These are phyloP conservation scores for Scenedesmus sp. DNA, from an alignment of 163 green algal species.

Conservation along the genomic window DNA sequence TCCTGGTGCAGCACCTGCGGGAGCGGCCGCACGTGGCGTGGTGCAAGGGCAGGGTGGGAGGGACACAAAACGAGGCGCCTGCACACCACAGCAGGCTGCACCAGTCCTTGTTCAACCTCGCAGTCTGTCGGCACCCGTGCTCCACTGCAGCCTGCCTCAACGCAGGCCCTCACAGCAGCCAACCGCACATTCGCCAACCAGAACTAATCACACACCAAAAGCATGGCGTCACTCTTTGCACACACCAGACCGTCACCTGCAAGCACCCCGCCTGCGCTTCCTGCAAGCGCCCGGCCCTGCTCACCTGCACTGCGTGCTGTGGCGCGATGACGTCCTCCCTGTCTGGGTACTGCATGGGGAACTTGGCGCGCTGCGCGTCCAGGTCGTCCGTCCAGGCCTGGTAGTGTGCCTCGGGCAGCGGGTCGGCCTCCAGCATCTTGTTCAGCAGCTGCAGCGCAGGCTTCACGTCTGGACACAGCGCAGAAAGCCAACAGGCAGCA, in stretches of 20 bases:
- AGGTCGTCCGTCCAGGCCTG: slow-evolving; percentile 79
- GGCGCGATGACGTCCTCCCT: slow-evolving; percentile 94
- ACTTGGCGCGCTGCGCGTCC: slow-evolving; percentile 73
- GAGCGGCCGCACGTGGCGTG: too few relatives aligned
- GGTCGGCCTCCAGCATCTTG: slow-evolving; percentile 75
- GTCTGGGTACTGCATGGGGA: slow-evolving; percentile 90
- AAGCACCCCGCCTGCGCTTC: too few relatives aligned
- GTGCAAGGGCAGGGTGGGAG: neutral
- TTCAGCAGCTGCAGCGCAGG: slow-evolving; percentile 90
- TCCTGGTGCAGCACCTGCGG: slow-evolving; percentile 89
- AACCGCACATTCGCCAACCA: too few relatives aligned
- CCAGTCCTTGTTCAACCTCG: too few relatives aligned
- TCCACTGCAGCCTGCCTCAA: too few relatives aligned
- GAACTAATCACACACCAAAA: too few relatives aligned
- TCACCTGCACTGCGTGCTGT: slow-evolving; percentile 93
- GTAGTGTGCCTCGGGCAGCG: slow-evolving; percentile 59
- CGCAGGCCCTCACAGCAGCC: too few relatives aligned
- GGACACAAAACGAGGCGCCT: too few relatives aligned
- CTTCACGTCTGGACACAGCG: slow-evolving; percentile 77
- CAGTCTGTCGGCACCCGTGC: too few relatives aligned
- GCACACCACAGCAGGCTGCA: too few relatives aligned
- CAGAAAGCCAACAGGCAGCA: neutral
- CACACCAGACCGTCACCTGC: neutral
- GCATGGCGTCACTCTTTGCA: too few relatives aligned
- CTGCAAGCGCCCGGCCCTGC: too few relatives aligned